Percentiles rank a stretch among this genome's conserved stretches.
These are phyloP conservation scores for Lactuca saligna DNA, from an alignment of 129 eudicot genomes.

Conservation along the genomic window DNA sequence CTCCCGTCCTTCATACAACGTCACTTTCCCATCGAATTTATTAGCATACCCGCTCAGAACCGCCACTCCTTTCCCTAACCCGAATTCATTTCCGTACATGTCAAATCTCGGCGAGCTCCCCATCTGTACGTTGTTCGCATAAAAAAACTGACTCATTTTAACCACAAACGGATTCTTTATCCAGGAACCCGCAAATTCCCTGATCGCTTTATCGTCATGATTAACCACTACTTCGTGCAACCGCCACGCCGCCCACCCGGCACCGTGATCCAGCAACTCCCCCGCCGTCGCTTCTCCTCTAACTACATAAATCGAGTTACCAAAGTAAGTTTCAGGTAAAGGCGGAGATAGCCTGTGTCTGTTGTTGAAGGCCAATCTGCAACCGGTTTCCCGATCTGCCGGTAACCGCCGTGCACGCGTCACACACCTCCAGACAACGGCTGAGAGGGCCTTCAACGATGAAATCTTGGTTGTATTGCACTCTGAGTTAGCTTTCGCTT, in stretches of 20 bases:
- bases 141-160: slow-evolving; percentile 17
- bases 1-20: slow-evolving; percentile 32
- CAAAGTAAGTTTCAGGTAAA: slow-evolving; percentile 39
- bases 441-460: slow-evolving; percentile 40
- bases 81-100: slow-evolving; percentile 57
- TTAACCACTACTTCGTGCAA: slow-evolving; percentile 33
- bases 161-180: slow-evolving; percentile 18
- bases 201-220: slow-evolving; percentile 22
- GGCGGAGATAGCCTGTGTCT: slow-evolving; percentile 45
- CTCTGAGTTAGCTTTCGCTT: slow-evolving; percentile 39
- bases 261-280: slow-evolving; percentile 18
- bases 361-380: slow-evolving; percentile 19
- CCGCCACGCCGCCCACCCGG: slow-evolving; percentile 52
- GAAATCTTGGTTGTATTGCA: slow-evolving; percentile 32
- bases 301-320: slow-evolving; percentile 27
- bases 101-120: slow-evolving; percentile 56
- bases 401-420: slow-evolving; percentile 26
- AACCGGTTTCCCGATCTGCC: slow-evolving; percentile 20
- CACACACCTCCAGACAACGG: slow-evolving; percentile 43
- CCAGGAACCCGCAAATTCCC: slow-evolving; percentile 22
- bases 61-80: slow-evolving; percentile 53
- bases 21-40: slow-evolving; percentile 47
- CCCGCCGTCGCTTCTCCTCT: slow-evolving; percentile 14
- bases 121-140: slow-evolving; percentile 32
- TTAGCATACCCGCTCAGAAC: slow-evolving; percentile 47